phyloP scores from a whole-genome alignment of 2,329 filamentous ascomycete genomes.

The Cytospora chrysosperma region DNA sequence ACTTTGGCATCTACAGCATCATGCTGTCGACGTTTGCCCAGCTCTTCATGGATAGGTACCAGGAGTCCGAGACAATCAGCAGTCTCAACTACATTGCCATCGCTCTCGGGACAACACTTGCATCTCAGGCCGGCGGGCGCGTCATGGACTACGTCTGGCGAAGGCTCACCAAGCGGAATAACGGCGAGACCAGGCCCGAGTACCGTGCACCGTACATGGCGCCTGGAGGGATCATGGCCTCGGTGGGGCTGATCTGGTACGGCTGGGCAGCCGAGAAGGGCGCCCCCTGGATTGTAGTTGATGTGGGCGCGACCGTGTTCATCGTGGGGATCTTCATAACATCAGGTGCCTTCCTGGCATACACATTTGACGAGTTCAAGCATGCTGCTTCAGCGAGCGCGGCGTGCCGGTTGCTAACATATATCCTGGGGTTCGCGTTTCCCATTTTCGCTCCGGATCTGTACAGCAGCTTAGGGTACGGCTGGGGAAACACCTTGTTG shows the following conservation, averaged over 20 bases:
- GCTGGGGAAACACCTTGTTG: slow-evolving; percentile 42
- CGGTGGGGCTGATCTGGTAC: slow-evolving; percentile 50
- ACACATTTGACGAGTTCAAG: slow-evolving; percentile 51
- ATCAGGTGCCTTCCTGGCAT: slow-evolving; percentile 54
- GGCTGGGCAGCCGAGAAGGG: slow-evolving; percentile 44
- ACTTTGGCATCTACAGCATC: slow-evolving; percentile 56
- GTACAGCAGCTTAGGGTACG: slow-evolving; percentile 40
- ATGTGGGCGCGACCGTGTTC: slow-evolving; percentile 54
- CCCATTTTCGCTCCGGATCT: slow-evolving; percentile 52
- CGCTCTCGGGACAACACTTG: slow-evolving; percentile 54
- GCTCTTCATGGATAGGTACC: slow-evolving; percentile 49
- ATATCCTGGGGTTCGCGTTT: slow-evolving; percentile 53
- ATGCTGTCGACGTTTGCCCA: slow-evolving; percentile 53
- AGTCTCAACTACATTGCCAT: slow-evolving; percentile 55
- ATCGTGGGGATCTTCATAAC: slow-evolving; percentile 51
- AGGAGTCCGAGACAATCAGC: slow-evolving; percentile 44
- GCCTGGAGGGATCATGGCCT: slow-evolving; percentile 41
- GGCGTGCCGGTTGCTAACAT: slow-evolving; percentile 52
- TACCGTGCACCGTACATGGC: slow-evolving; percentile 27
- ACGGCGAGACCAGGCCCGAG: slow-evolving; percentile 22
- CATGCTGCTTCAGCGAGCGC: slow-evolving; percentile 43
- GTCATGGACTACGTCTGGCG: slow-evolving; percentile 29
- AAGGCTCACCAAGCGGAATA: slow-evolving; percentile 26
- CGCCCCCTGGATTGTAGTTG: slow-evolving; percentile 53
- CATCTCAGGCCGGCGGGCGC: slow-evolving; percentile 41